These are phyloP conservation scores for Penicillium argentinense DNA, from an alignment of 495 filamentous ascomycete species.

Conservation along the genomic window DNA sequence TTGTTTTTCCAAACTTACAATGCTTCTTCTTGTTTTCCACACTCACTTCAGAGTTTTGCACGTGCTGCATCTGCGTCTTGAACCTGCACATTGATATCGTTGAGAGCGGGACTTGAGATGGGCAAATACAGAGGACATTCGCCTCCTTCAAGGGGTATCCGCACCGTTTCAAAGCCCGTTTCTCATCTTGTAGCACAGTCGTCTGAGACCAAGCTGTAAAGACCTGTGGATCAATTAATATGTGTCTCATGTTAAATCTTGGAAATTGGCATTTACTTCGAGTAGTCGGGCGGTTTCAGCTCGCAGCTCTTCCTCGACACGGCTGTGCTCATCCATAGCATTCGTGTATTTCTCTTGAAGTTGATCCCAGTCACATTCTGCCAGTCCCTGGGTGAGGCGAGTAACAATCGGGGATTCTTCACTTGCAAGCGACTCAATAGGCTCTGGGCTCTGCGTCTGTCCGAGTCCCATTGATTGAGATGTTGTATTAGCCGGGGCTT, in stretches of 20 bases:
- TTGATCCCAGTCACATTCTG: constrained; percentile 63
- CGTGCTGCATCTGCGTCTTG: constrained; percentile 72
- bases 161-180: constrained; percentile 67
- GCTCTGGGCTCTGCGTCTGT: constrained; percentile 10
- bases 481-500: background rate
- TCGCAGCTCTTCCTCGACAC: constrained; percentile 59
- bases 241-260: background rate
- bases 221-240: constrained; percentile 44
- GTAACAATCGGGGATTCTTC: constrained; percentile 16
- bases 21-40: constrained; percentile 72
- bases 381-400: constrained; percentile 26
- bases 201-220: constrained; percentile 71
- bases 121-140: too few relatives aligned
- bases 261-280: constrained; percentile 44
- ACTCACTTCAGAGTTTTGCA: constrained; percentile 65
- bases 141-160: background rate
- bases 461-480: background rate
- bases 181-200: constrained; percentile 64
- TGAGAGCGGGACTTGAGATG: too few relatives aligned
- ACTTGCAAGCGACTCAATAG: constrained; percentile 3
- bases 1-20: constrained; percentile 49
- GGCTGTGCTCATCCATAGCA: constrained; percentile 58
- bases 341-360: constrained; percentile 62
- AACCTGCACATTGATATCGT: constrained; percentile 56
- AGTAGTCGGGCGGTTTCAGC: constrained; percentile 62